Conservation (phyloP, 805 yeast species). For the Tetrapisispora iriomotensis region DNA sequence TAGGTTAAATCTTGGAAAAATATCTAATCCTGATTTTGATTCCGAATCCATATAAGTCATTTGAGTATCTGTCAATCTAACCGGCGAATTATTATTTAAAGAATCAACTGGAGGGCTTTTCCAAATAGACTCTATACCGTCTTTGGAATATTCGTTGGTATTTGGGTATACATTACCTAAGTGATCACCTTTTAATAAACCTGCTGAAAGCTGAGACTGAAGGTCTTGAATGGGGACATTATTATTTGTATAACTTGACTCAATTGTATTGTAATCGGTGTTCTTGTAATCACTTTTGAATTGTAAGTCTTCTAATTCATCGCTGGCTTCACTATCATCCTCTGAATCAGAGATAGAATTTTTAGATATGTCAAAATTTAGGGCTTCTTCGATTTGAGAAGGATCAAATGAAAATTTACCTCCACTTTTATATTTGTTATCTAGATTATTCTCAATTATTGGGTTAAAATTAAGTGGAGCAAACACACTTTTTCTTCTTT, state of each 20-base stretch:
- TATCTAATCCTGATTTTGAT: not conserved
- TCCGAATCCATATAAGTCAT: not conserved
- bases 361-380: conserved; percentile 25
- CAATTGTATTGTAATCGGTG: conserved; percentile 12
- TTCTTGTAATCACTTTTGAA: conserved; percentile 12
- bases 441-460: conserved; percentile 61
- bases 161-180: conserved; percentile 4
- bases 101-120: conserved; percentile 15
- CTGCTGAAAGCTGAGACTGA: conserved; percentile 12
- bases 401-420: conserved; percentile 62
- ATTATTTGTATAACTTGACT: conserved; percentile 9
- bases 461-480: conserved; percentile 81
- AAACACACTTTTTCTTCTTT: conserved; percentile 51
- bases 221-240: conserved; percentile 9
- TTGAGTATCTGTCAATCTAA: conserved; percentile 10
- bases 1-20: not conserved
- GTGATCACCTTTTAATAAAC: conserved; percentile 6
- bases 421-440: conserved; percentile 78
- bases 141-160: conserved; percentile 12
- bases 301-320: conserved; percentile 17
- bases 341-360: conserved; percentile 27
- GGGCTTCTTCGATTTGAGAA: conserved; percentile 22
- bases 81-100: conserved; percentile 14
- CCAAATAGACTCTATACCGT: conserved; percentile 21
- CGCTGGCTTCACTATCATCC: conserved; percentile 24